Conservation (phyloP, 768 basidiomycete species). For the Tulasnella sp. region DNA sequence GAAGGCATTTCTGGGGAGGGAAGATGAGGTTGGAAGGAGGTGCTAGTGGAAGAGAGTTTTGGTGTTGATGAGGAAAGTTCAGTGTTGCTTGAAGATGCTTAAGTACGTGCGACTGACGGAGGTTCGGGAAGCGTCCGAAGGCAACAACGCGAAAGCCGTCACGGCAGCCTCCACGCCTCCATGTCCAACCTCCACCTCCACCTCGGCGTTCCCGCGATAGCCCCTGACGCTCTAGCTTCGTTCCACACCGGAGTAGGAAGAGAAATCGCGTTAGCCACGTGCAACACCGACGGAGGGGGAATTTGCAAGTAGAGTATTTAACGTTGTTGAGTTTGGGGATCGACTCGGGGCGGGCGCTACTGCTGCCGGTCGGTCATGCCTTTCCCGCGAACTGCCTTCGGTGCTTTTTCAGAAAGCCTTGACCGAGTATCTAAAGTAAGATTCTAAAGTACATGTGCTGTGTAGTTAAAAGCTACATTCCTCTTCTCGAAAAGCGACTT, state of each 20-base stretch:
- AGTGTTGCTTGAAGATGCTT: not conserved
- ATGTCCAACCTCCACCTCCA: not conserved
- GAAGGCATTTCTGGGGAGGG: conserved; percentile 8
- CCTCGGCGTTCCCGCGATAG: conserved; percentile 4
- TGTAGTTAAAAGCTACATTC: too few relatives aligned
- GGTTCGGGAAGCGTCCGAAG: too few relatives aligned
- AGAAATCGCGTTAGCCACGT: not conserved
- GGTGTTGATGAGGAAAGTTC: not conserved
- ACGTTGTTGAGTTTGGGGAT: not conserved
- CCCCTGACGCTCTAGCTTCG: not conserved
- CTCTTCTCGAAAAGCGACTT: too few relatives aligned
- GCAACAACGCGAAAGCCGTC: too few relatives aligned
- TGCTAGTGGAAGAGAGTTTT: not conserved
- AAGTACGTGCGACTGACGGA: too few relatives aligned
- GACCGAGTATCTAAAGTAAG: not conserved
- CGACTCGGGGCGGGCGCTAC: not conserved
- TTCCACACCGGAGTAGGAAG: not conserved
- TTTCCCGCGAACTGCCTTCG: too few relatives aligned
- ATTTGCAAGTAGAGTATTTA: not conserved
- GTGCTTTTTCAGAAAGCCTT: too few relatives aligned
- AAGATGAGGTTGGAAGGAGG: not conserved
- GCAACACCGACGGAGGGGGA: not conserved
- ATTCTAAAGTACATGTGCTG: too few relatives aligned
- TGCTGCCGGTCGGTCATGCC: too few relatives aligned
- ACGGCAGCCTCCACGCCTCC: too few relatives aligned